A percentile compares a stretch with the other conserved stretches of the same genome.
Evolutionary conservation across 257 asterid genomes (phyloP).

Genomic region (Solanum ossicruentum): DNA sequence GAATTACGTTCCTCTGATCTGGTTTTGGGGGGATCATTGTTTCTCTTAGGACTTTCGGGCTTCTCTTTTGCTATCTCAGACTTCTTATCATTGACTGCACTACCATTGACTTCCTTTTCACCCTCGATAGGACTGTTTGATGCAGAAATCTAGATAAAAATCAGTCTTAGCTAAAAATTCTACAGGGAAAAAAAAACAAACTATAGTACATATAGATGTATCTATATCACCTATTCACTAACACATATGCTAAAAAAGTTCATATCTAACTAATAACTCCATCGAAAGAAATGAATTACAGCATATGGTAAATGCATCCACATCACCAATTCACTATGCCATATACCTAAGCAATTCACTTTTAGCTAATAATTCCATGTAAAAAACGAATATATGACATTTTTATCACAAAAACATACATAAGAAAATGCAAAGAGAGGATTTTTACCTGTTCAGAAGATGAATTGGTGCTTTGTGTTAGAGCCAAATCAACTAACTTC

Average conservation of each 20-base stretch:
- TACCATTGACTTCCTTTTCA: conserved; percentile 7
- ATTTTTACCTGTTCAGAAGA: neutral
- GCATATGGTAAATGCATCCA: neutral
- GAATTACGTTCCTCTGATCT: conserved; percentile 8
- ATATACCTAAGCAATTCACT: neutral
- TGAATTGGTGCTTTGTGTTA: neutral
- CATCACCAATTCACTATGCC: neutral
- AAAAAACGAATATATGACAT: neutral
- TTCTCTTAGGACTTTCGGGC: conserved; percentile 6
- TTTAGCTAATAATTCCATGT: neutral
- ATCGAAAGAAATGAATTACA: neutral
- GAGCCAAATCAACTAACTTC: neutral
- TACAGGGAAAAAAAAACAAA: no score
- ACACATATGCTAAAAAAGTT: neutral
- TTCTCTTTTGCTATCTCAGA: conserved; percentile 17
- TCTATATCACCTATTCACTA: neutral
- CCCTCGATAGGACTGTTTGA: conserved; percentile 14
- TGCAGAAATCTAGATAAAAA: conserved; percentile 31
- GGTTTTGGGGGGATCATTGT: conserved; percentile 11
- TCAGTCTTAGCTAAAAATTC: neutral
- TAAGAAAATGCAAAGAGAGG: neutral
- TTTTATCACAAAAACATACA: neutral
- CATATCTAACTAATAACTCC: neutral
- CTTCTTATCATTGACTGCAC: neutral
- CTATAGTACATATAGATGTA: neutral